Base-by-base conservation (phyloP, 331 rosid genomes). In the Acacia concinna region DNA sequence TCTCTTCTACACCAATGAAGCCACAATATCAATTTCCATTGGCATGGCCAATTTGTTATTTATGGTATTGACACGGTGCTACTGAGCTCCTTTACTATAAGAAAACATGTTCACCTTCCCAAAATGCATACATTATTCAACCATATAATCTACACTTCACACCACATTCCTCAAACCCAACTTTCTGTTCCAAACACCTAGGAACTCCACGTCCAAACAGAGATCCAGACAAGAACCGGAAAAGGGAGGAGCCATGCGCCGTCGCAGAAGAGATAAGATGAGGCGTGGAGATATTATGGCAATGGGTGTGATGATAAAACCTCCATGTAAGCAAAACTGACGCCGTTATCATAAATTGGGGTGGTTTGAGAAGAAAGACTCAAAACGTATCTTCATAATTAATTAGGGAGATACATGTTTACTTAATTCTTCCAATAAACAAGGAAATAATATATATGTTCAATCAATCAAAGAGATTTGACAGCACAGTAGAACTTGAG, bases 191-290 rank as follows among this genome's bases (percentile, higher is more conserved):
- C 78, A 62, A 65, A 83, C 88, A 60, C 90, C 88, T 2, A 87
- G 88, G 84, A 89, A 84, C 87, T 64, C 28, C 1, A 80, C 96
- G 4, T 66, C 91, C 69, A 84, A 85, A 85, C 90, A 83, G 47
- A 88, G 84, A 78, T 54, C 57, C 8, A 66, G 78, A 81, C 81
- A 73, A 87, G 80, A 76, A 67, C 80, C n/a, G 12, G 41, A 38
- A 38, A 38, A 38, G 11, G 11, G n/a, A n/a, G n/a, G n/a, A n/a
- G n/a, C n/a, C n/a, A n/a, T n/a, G n/a, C n/a, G n/a, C n/a, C n/a
- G n/a, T n/a, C n/a, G n/a, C n/a, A n/a, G n/a, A 38, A 38, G 41
- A 8, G 41, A 38, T 38, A 38, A 8, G 41, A 11, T 38, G 12
- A 11, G 41, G 41, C 41, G 41, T 38, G 41, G 12, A 38, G 41